Evolutionary conservation across 768 basidiomycete species (phyloP), one percentile per base, ranked within the genome.

Genomic region (button mushroom (Agaricus bisporus)): DNA sequence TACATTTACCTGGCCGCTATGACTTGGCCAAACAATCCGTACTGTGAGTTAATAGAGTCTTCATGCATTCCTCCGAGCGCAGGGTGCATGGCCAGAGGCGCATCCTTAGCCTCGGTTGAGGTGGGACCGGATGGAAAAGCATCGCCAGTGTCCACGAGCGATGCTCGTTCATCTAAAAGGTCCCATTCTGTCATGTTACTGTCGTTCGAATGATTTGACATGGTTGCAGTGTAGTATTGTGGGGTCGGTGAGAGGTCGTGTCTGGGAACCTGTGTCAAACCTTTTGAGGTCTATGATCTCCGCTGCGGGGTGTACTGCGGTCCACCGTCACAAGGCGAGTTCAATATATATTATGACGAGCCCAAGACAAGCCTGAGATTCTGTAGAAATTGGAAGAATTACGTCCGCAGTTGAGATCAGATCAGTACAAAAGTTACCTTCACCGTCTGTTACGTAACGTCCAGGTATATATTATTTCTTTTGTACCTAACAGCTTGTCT

Each of bases 21-120:
- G 0, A 73, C 61, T 3, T 72, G 70, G 0, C 86, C 86, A 0
- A 87, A 58, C 1, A 88, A 76, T 0, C 85, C 86, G 55, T 88
- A 85, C 56, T 87, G 86, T 0, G 72, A 41, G 29, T 41, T 67
- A 8, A 66, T 37, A 5, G 51, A 51, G n/a, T 63, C 35, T 10
- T 25, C 64, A 2, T 69, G 64, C 20, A 65, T 68, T n/a, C 39
- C 72, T 54, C 42, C 36, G 20, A 60, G 72, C 0, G 80, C 82
- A n/a, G 76, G 78, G 12, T 77, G 70, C 1, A 77, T 80, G 9
- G 82, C 64, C 17, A 82, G 59, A 0, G 82, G 82, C 0, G 82
- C 78, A 0, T 80, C 81, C 1, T 59, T 58, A 0, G 71, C 22
- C 43, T 76, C 76, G 48, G 77, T 74, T 2, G 36, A 56, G 1